These are phyloP conservation scores for Albifimbria verrucaria DNA, from an alignment of 2,329 filamentous ascomycete species.

Conservation along the genomic window DNA sequence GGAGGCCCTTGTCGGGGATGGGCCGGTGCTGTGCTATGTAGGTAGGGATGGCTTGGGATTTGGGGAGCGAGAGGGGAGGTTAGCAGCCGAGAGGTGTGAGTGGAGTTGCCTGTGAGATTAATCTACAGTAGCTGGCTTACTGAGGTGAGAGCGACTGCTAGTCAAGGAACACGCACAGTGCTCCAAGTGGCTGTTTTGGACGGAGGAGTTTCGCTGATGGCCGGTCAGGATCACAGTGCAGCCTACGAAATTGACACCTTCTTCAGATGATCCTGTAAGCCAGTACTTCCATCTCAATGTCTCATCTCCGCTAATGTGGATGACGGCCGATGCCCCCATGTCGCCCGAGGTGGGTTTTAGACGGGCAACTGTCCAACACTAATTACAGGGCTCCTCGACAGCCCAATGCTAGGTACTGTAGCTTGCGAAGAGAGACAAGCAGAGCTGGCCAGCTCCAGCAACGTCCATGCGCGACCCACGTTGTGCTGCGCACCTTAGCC, in stretches of 20 bases:
- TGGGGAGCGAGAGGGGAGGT: conserved; percentile 16
- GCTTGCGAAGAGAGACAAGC: no score
- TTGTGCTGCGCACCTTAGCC: no score
- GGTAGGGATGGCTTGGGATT: conserved; percentile 13
- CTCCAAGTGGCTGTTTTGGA: accelerated
- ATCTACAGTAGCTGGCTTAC: conserved; percentile 3
- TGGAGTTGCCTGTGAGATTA: conserved; percentile 41
- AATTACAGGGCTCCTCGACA: conserved; percentile 3
- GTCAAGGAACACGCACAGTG: conserved; percentile 20
- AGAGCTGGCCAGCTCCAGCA: no score
- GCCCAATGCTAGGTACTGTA: no score
- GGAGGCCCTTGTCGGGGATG: no score
- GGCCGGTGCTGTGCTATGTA: no score
- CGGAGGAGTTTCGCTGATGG: no score
- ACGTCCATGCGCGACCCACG: no score
- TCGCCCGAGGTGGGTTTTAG: background rate
- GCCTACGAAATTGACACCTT: accelerated
- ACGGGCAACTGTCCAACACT: background rate
- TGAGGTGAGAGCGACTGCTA: conserved; percentile 24
- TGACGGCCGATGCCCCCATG: conserved; percentile 17
- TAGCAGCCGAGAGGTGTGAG: conserved; percentile 33
- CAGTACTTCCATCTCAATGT: conserved; percentile 14
- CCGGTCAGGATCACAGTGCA: no score
- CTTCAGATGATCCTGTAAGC: conserved; percentile 12
- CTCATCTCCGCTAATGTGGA: conserved; percentile 28